Evolutionary conservation across 164 flowering plant genomes (phyloP), one percentile per base, ranked within the genome.

Genomic region (Liriodendron chinense): DNA sequence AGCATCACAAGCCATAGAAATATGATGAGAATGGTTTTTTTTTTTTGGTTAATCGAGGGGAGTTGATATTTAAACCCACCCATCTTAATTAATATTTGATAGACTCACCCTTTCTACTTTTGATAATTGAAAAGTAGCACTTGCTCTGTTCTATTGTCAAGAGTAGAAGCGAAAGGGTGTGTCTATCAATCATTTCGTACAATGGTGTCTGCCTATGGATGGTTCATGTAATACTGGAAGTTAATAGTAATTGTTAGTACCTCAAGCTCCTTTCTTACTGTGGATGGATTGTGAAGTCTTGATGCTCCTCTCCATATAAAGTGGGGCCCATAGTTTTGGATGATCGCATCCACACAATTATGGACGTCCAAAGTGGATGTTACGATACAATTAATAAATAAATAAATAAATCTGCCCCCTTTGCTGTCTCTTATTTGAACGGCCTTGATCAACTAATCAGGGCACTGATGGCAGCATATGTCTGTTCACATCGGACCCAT

Each of bases 1-100:
- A 88, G 65, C 85, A 85, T 69, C 89, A 82, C 21, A 85, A 86
- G 64, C 89, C 89, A 34, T 85, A 78, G 77, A 21, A 59, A 3
- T 25, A 7, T 21, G 7, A 34, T 34, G 28, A 50, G 25, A 13
- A 9, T 49, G 18, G 9, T 48, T 21, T 69, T 22, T n/a, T 12
- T 49, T 12, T 49, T 49, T 12, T 7, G 10, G 10, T 49, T 49
- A 7, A 49, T 49, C 53, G 10, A 49, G 7, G 9, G 53, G 10
- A 12, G 10, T 49, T 34, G 43, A 34, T 53, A 53, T 53, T 53
- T 12, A 53, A 53, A 53, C 59, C 6, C 59, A 13, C 59, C 59
- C 59, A 53, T 16, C 13, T 53, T 53, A 53, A 16, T 53, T 53
- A 53, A 16, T 34, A 0, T 34, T 53, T 13, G 18, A 53, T 53